Evolutionary conservation across 345 rosid species (phyloP).

Genomic region (rapeseed (Brassica napus)): DNA sequence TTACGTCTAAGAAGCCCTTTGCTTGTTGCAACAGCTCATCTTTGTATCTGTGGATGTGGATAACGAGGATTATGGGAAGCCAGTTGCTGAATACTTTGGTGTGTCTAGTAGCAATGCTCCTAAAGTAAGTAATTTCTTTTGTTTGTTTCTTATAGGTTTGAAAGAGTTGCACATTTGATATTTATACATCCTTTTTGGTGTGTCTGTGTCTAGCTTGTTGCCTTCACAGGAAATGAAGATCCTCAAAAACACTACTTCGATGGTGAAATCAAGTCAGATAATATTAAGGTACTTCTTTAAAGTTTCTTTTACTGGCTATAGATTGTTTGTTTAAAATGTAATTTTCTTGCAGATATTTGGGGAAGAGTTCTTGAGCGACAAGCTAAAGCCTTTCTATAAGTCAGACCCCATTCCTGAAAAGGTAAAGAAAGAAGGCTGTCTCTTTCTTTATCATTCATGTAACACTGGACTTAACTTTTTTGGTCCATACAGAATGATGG

Average conservation of each 20-base stretch:
- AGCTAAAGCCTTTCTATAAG: constrained; percentile 86
- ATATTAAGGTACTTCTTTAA: constrained; percentile 60
- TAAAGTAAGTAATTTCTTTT: constrained; percentile 40
- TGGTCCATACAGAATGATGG: constrained; percentile 68
- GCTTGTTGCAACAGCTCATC: constrained; percentile 62
- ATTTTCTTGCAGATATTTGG: constrained; percentile 57
- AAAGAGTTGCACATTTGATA: background rate
- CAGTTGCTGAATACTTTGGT: constrained; percentile 94
- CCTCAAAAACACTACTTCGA: constrained; percentile 64
- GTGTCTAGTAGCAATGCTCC: constrained; percentile 68
- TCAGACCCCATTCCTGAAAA: constrained; percentile 93
- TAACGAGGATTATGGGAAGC: constrained; percentile 88
- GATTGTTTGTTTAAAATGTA: constrained; percentile 4
- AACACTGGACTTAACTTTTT: constrained; percentile 6
- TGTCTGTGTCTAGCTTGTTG: constrained; percentile 61
- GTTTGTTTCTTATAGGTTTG: background rate
- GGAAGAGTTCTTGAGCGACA: constrained; percentile 68
- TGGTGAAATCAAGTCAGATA: constrained; percentile 66
- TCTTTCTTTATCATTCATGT: constrained; percentile 28
- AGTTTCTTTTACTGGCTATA: background rate
- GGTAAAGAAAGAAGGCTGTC: constrained; percentile 43
- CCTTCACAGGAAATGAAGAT: constrained; percentile 87
- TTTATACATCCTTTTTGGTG: background rate
- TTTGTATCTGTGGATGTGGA: constrained; percentile 88
- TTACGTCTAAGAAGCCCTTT: constrained; percentile 10